These are phyloP conservation scores for Xerocomellus chrysenteron DNA, from an alignment of 768 basidiomycete species.

Conservation along the genomic window DNA sequence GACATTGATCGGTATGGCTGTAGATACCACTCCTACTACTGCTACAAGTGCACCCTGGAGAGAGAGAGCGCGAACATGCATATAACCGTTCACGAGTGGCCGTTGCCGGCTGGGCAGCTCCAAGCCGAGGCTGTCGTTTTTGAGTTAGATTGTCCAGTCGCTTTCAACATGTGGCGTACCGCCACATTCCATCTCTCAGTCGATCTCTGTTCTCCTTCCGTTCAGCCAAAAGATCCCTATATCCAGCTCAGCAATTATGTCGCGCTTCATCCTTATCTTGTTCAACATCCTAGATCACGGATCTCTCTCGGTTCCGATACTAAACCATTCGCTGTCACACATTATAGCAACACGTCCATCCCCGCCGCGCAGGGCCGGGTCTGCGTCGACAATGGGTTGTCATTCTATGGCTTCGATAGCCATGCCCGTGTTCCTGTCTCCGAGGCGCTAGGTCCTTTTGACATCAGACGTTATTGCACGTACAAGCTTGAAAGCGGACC, in stretches of 20 bases:
- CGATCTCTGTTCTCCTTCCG: conserved; percentile 30
- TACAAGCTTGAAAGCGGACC: conserved; percentile 29
- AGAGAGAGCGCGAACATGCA: no score
- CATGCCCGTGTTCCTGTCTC: conserved; percentile 10
- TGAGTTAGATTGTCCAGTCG: no score
- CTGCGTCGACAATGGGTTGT: conserved; percentile 36
- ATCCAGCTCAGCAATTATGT: conserved; percentile 10
- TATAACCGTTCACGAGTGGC: conserved; percentile 40
- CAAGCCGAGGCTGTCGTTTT: conserved; percentile 29
- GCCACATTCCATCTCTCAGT: conserved; percentile 31
- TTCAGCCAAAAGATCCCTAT: conserved; percentile 1
- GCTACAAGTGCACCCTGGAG: no score
- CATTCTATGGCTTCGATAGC: conserved; percentile 30
- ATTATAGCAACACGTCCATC: conserved; percentile 13
- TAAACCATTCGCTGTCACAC: not conserved
- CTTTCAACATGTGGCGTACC: no score
- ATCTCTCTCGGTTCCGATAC: conserved; percentile 20
- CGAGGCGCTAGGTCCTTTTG: conserved; percentile 3
- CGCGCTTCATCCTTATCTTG: conserved; percentile 7
- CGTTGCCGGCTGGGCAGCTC: conserved; percentile 27
- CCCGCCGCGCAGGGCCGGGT: conserved; percentile 9
- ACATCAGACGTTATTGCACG: conserved; percentile 26
- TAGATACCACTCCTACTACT: no score
- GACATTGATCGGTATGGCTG: no score
- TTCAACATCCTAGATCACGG: conserved; percentile 11